Conservation (phyloP, 2,329 filamentous ascomycete genomes). For the Aspergillus aculeatinus region DNA sequence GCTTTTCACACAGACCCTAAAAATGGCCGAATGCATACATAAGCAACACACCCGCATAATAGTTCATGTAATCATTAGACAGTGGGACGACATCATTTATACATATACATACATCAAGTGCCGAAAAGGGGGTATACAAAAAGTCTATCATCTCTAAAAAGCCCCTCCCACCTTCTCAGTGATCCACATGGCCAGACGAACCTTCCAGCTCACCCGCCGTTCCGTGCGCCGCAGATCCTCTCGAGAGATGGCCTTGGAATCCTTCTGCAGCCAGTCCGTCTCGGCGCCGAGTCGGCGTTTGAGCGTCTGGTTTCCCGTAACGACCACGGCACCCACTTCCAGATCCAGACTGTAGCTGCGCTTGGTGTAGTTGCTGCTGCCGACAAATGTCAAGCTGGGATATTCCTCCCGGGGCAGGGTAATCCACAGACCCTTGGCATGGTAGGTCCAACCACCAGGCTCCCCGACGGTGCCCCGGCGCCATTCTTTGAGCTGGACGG, state of each 20-base stretch:
- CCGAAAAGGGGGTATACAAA: conserved; percentile 14
- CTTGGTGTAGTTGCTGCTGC: conserved; percentile 94
- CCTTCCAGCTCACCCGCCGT: conserved; percentile 78
- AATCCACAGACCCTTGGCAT: conserved; percentile 94
- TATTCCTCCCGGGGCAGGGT: conserved; percentile 59
- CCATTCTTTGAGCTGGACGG: conserved; percentile 84
- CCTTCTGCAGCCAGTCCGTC: conserved; percentile 73
- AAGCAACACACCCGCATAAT: neutral
- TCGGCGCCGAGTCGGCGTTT: conserved; percentile 75
- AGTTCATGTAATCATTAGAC: neutral
- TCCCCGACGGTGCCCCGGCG: conserved; percentile 75
- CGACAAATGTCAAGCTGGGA: conserved; percentile 78
- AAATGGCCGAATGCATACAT: neutral
- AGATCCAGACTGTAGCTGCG: conserved; percentile 89
- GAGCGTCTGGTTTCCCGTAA: conserved; percentile 73
- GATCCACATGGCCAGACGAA: conserved; percentile 90
- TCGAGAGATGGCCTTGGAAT: conserved; percentile 66
- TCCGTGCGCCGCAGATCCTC: conserved; percentile 81
- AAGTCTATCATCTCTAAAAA: conserved; percentile 53
- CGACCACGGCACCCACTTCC: conserved; percentile 81
- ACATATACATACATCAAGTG: neutral
- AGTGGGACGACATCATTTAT: conserved; percentile 4
- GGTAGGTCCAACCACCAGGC: conserved; percentile 90
- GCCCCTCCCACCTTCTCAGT: conserved; percentile 82
- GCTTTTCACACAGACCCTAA: neutral